These are phyloP conservation scores for Aspergillus glaucus DNA, from an alignment of 2,329 filamentous ascomycete genomes.

Conservation along the genomic window DNA sequence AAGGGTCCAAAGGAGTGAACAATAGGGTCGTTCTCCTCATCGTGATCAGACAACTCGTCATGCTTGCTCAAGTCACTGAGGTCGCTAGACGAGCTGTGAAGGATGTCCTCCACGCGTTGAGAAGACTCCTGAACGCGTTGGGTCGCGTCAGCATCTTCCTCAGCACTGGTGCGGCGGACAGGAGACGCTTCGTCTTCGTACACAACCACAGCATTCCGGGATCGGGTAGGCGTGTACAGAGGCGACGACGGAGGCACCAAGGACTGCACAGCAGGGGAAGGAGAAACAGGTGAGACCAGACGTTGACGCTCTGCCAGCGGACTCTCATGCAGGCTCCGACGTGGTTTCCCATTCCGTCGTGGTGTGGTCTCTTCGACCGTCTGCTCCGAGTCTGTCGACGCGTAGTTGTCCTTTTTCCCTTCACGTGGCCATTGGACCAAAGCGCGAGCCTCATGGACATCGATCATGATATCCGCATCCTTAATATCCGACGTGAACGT, in stretches of 20 bases:
- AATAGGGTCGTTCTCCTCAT: constrained; percentile 92
- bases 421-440: constrained; percentile 76
- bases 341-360: constrained; percentile 25
- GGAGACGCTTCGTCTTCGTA: constrained; percentile 66
- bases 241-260: constrained; percentile 39
- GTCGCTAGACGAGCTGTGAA: constrained; percentile 29
- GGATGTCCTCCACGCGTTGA: constrained; percentile 21
- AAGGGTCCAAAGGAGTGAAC: constrained; percentile 89
- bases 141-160: constrained; percentile 18
- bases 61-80: constrained; percentile 32
- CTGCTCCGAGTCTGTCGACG: constrained; percentile 56
- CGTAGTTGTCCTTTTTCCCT: constrained; percentile 46
- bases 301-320: constrained; percentile 54
- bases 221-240: constrained; percentile 38
- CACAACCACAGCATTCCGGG: constrained; percentile 49
- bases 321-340: constrained; percentile 29
- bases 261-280: constrained; percentile 50
- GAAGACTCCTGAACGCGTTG: constrained; percentile 29
- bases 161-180: constrained; percentile 37
- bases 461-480: constrained; percentile 83
- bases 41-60: constrained; percentile 68
- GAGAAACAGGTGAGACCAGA: constrained; percentile 72
- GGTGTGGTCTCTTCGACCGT: constrained; percentile 58
- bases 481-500: constrained; percentile 86
- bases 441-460: constrained; percentile 88